These are phyloP conservation scores for Abrus pulchellus DNA, from an alignment of 306 rosid genomes.

Conservation along the genomic window DNA sequence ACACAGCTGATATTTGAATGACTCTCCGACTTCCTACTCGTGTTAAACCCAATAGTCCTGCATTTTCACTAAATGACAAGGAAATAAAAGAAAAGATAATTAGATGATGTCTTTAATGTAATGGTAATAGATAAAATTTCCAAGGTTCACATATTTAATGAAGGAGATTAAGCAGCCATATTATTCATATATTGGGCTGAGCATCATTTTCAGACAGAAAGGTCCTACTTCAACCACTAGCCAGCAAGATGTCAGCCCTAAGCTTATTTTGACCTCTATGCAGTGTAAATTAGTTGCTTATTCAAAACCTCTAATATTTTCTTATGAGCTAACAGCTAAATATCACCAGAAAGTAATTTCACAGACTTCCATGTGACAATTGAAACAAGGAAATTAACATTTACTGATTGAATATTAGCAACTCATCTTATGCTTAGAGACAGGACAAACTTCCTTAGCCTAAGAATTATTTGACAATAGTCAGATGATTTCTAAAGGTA, in stretches of 20 bases:
- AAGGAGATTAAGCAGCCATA: neutral
- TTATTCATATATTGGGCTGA: conserved; percentile 32
- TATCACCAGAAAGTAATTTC: neutral
- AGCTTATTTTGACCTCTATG: conserved; percentile 2
- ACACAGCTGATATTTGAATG: conserved; percentile 76
- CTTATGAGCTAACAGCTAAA: neutral
- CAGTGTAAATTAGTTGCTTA: conserved; percentile 14
- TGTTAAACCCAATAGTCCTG: conserved; percentile 91
- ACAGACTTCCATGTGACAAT: neutral
- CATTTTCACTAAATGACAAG: conserved; percentile 74
- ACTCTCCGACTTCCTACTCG: conserved; percentile 87
- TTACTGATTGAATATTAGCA: neutral
- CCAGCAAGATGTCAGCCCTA: neutral
- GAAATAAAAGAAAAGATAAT: conserved; percentile 39
- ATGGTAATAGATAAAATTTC: conserved; percentile 13
- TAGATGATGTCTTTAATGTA: conserved; percentile 23
- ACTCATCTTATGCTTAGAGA: neutral
- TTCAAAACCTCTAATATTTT: neutral
- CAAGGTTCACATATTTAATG: neutral
- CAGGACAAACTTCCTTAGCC: neutral
- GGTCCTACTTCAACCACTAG: neutral
- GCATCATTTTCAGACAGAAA: neutral
- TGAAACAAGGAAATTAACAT: neutral
- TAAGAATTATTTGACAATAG: neutral
- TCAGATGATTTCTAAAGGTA: conserved; percentile 7